phyloP scores from a whole-genome alignment of 345 rosid genomes.

The Citrus unshiu region DNA sequence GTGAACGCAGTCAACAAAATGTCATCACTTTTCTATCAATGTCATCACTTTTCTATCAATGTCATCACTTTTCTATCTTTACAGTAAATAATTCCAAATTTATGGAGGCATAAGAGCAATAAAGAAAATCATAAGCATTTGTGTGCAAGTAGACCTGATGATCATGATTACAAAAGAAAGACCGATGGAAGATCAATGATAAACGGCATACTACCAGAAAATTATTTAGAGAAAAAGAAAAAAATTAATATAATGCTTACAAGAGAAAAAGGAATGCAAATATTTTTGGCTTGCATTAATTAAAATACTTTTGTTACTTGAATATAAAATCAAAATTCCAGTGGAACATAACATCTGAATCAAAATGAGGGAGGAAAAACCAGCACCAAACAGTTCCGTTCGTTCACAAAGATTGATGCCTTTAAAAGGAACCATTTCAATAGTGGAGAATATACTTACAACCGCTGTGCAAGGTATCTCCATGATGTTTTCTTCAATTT shows the following conservation, averaged over 20 bases:
- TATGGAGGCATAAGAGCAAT: background rate
- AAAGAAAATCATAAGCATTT: background rate
- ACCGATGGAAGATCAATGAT: background rate
- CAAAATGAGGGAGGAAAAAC: background rate
- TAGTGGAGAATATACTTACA: conserved; percentile 45
- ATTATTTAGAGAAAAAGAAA: background rate
- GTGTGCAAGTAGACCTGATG: background rate
- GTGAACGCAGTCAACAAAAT: background rate
- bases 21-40: background rate
- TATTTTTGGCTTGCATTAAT: background rate
- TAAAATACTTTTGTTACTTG: background rate
- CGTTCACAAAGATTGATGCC: background rate
- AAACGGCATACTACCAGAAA: too few relatives aligned
- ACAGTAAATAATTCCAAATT: background rate
- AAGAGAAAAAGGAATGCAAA: background rate
- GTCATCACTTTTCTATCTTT: background rate
- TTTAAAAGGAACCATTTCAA: background rate
- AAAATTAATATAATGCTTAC: background rate
- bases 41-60: background rate
- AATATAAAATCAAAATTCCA: background rate
- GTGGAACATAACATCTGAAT: background rate
- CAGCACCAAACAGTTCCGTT: background rate
- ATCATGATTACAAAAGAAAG: background rate
- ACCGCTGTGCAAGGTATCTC: conserved; percentile 72
- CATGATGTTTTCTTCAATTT: conserved; percentile 80